Evolutionary conservation across 352 stramenopile genomes (phyloP), one percentile per base, ranked within the genome.

Genomic region (Halophytophthora batemanensis): DNA sequence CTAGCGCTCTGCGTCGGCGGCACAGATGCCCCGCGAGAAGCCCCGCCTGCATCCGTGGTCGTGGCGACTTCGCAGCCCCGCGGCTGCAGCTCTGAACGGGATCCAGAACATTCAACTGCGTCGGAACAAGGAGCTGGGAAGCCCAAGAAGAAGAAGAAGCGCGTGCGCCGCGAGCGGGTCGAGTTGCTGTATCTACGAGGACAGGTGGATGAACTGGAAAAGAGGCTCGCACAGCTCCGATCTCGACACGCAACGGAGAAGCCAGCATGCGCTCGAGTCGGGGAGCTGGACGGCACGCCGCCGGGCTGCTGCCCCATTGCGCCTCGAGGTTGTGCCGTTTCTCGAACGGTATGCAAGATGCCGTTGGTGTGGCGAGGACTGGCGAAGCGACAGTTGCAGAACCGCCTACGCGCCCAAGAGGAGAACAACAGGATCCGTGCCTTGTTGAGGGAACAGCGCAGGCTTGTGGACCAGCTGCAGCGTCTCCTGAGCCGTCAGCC

Each of bases 151-250:
- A 63, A 43, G 42, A 37, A 40, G 11, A 62, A 62, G 34, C 55
- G 42, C 11, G 36, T 58, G 21, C 55, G 48, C 3, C 42, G 41
- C n/a, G 47, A 63, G 33, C 55, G 56, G 22, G 29, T 67, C 1
- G 55, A 76, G 46, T 45, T 76, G 4, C 41, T 70, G 14, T 52
- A 59, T 28, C 45, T 76, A 17, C 51, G 66, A 2, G 22, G 52
- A 6, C 55, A 66, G 14, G 42, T 59, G 15, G 25, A 34, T 19
- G 60, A 64, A 21, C 52, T 76, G n/a, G 54, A 73, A 40, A 36
- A 45, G 31, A 53, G 63, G 34, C 36, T 72, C 12, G 17, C 19
- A 2, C 46, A 61, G 22, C 46, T 61, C 1, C 17, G 31, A 33
- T 28, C 19, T n/a, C n/a, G n/a, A n/a, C n/a, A n/a, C n/a, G n/a